Conservation (phyloP, 768 basidiomycete species). For the Lentinula lateritia region DNA sequence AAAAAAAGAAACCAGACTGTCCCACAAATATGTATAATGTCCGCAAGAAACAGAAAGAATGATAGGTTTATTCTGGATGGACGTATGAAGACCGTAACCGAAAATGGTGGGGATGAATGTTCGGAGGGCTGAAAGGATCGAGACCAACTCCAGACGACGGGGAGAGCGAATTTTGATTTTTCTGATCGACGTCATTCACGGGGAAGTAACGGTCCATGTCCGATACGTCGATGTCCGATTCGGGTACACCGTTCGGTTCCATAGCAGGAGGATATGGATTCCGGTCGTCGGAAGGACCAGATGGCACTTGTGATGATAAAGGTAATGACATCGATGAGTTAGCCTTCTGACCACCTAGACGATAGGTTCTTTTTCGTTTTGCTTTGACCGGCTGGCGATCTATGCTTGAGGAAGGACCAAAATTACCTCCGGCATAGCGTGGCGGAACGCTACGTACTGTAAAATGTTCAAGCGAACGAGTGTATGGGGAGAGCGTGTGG, state of each 20-base stretch:
- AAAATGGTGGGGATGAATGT: constrained; percentile 16
- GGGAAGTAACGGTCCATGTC: constrained; percentile 78
- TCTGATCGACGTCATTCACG: constrained; percentile 12
- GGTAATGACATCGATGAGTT: constrained; percentile 11
- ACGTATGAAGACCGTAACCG: constrained; percentile 16
- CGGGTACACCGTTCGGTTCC: constrained; percentile 13
- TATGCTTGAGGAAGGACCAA: constrained; percentile 24
- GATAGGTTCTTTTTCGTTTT: constrained; percentile 67
- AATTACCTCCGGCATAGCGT: constrained; percentile 29
- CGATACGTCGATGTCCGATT: constrained; percentile 56
- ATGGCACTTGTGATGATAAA: constrained; percentile 11
- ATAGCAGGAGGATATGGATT: constrained; percentile 19
- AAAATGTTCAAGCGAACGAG: constrained; percentile 84
- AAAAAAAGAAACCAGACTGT: background rate
- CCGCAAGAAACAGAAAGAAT: background rate
- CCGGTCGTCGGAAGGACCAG: constrained; percentile 14
- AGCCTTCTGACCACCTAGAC: constrained; percentile 40
- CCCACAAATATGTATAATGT: background rate
- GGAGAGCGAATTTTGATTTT: constrained; percentile 6
- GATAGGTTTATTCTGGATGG: constrained; percentile 10
- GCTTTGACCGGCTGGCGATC: constrained; percentile 65
- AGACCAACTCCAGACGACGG: background rate
- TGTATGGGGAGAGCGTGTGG: constrained; percentile 93
- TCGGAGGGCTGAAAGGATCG: constrained; percentile 8
- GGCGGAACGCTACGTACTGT: constrained; percentile 88